Evolutionary conservation across 352 stramenopile species (phyloP), one percentile per base, ranked within the genome.

Genomic region (Pythium rishiriense): DNA sequence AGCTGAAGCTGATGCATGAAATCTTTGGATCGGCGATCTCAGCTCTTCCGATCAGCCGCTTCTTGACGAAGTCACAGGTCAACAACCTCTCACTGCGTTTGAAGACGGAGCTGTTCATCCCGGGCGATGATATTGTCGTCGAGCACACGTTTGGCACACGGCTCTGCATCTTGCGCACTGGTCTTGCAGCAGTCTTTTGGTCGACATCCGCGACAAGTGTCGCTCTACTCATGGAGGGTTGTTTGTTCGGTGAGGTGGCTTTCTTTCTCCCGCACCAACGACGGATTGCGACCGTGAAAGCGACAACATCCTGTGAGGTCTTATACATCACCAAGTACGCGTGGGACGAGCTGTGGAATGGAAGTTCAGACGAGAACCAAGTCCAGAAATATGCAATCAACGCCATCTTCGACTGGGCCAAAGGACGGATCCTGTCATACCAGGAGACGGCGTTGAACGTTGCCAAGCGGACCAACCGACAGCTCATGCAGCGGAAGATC

Each of bases 1-100:
- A 75, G 21, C 72, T 93, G 19, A 87, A 91, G 54, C 67, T 94
- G 24, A 87, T 86, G 77, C 72, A 88, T 22, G 84, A 91, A 41
- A 80, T 92, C 11, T 91, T 91, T 46, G 83, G 85, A 6, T 54
- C 69, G 2, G 50, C 77, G 0, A 85, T 93, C 17, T 19, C 67
- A 1, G 42, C 58, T 28, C 54, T 93, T 0, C 75, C 85, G 0
- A 89, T 94, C 43, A 84, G 75, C 25, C 79, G 71, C 7, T 86
- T 86, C 46, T 58, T 92, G 5, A 77, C 80, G 0, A 65, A 75
- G 9, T 66, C 80, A 2, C 83, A 92, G 26, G 62, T 90, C 9
- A 88, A 89, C 47, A 90, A 87, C 48, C 65, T 94, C 6, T 79
- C 85, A 1, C 43, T 93, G 15, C 69, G 83, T 14, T 69, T 94